Base-by-base conservation (phyloP, 768 basidiomycete species). In the Leccinum barrowsii region DNA sequence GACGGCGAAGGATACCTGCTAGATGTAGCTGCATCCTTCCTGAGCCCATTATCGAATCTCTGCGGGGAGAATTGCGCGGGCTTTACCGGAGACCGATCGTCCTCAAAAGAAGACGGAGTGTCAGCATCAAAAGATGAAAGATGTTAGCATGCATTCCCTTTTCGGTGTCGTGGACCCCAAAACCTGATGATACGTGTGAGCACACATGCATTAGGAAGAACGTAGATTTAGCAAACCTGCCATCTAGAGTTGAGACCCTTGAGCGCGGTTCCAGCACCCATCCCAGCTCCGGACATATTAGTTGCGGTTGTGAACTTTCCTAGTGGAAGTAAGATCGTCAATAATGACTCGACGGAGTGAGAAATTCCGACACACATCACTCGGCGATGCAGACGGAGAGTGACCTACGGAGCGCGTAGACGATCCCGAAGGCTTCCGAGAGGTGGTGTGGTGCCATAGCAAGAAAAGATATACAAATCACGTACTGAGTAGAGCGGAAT, bases 391-490 rank as follows among this genome's bases (percentile, higher is more conserved):
- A 47, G 83, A 74, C 0, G 88, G 86, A 2, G 88, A 88, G 65
- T 81, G 86, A 30, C 80, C 77, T 49, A 77, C 76, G 50, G 87
- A 87, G 59, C 81, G 85, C 17, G 81, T 80, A n/a, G 87, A 85
- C 26, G 87, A 86, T 56, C 81, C 82, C 32, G 87, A 87, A 44
- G 85, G 84, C 66, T 88, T 87, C 67, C 85, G 82, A 22, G 85
- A 80, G 47, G 80, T 76, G 63, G 56, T 65, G 76, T 63, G 70
- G 72, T 64, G 60, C 64, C 70, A 74, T 78, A 51, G 59, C 58
- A 61, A 49, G 12, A 59, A 57, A 53, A 61, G 58, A 35, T 65
- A 64, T 63, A 65, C 66, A 67, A 68, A 70, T 64, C 67, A 70
- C 70, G 65, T 65, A 67, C 69, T 71, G 57, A 47, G 46, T 37